Evolutionary conservation across 768 basidiomycete species (phyloP).

Genomic region (Scleroderma citrinum): DNA sequence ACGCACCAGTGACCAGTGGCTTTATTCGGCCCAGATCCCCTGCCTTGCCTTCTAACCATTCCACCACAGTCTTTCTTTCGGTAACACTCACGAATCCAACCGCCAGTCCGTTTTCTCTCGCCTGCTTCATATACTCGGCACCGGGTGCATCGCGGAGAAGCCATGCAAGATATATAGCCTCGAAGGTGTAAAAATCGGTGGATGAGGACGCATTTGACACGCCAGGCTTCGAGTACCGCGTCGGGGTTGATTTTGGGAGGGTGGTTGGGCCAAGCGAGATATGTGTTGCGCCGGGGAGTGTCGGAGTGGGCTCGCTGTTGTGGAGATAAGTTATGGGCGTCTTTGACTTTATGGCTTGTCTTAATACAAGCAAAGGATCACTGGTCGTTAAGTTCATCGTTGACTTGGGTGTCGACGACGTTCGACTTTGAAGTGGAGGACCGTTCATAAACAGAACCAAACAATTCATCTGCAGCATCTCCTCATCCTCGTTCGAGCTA

Average conservation of each 20-base stretch:
- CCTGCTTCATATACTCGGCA: slow-evolving; percentile 87
- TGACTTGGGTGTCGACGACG: too few species aligned
- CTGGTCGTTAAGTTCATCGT: slow-evolving; percentile 12
- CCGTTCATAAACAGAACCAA: too few species aligned
- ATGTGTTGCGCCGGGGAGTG: slow-evolving; percentile 56
- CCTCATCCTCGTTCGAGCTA: too few species aligned
- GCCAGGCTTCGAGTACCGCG: slow-evolving; percentile 70
- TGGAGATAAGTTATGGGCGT: slow-evolving; percentile 42
- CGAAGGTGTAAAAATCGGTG: slow-evolving; percentile 66
- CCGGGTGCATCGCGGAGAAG: slow-evolving; percentile 62
- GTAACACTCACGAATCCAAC: slow-evolving; percentile 81
- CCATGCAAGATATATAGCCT: slow-evolving; percentile 85
- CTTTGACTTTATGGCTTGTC: slow-evolving; percentile 56
- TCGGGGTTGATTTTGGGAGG: slow-evolving; percentile 69
- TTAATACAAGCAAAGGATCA: slow-evolving; percentile 55
- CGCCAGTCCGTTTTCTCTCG: slow-evolving; percentile 65
- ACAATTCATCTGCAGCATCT: too few species aligned
- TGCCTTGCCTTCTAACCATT: slow-evolving; percentile 68
- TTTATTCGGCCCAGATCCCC: slow-evolving; percentile 22
- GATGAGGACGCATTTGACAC: slow-evolving; percentile 24
- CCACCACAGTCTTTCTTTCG: slow-evolving; percentile 79
- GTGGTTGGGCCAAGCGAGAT: slow-evolving; percentile 49
- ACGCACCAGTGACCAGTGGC: slow-evolving; percentile 18
- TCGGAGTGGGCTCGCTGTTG: slow-evolving; percentile 32
- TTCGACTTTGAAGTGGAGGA: too few species aligned